A percentile compares a stretch with the other conserved stretches of the same genome.
These are phyloP conservation scores for Entrophospora sp. DNA, from an alignment of 192 early-diverging fungal species.

Conservation along the genomic window DNA sequence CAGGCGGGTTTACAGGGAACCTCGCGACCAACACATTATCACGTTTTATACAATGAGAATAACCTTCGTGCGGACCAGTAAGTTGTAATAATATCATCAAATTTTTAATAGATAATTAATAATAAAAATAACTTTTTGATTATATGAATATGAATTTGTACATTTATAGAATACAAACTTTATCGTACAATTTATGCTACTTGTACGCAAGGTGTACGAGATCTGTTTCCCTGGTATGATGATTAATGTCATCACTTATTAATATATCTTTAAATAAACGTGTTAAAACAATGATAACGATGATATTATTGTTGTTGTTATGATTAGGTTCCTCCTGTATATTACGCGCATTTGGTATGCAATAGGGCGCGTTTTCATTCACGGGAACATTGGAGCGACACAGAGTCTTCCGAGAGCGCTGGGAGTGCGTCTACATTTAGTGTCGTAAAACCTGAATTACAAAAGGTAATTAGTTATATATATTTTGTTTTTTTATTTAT, in stretches of 20 bases:
- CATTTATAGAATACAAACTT: conserved; percentile 55
- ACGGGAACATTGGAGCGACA: conserved; percentile 44
- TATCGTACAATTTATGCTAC: conserved; percentile 91
- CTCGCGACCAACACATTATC: conserved; percentile 89
- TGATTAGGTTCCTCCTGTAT: conserved; percentile 63
- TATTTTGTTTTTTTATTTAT: too few relatives aligned
- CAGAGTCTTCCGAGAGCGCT: conserved; percentile 16
- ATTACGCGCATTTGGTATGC: conserved; percentile 88
- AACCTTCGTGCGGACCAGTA: conserved; percentile 57
- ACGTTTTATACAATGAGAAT: conserved; percentile 84
- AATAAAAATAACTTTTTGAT: not conserved
- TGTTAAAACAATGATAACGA: not conserved
- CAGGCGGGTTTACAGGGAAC: conserved; percentile 93
- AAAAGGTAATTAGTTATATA: conserved; percentile 21
- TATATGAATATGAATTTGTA: not conserved
- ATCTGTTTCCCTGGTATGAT: conserved; percentile 59
- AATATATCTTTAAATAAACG: not conserved
- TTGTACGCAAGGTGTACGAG: conserved; percentile 84
- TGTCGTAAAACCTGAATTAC: conserved; percentile 32
- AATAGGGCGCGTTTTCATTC: conserved; percentile 81
- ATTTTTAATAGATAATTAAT: not conserved
- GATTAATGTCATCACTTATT: not conserved
- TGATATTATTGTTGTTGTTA: not conserved
- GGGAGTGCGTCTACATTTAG: conserved; percentile 16
- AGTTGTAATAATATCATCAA: not conserved